Percentiles rank a stretch among this genome's conserved stretches.
Conservation (phyloP, 345 rosid genomes). For the Durio zibethinus region DNA sequence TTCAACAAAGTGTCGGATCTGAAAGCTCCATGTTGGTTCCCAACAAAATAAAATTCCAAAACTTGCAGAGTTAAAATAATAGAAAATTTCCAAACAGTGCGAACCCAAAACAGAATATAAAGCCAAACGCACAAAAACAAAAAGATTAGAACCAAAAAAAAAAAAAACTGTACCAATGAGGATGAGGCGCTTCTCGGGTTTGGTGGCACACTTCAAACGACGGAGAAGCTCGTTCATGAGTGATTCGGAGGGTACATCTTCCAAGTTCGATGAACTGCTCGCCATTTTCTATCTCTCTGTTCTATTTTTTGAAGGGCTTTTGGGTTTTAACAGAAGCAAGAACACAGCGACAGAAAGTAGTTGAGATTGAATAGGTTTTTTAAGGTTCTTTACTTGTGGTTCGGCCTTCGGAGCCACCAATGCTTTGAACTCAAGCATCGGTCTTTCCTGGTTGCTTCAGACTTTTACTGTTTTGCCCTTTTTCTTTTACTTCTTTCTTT, state of each 20-base stretch:
- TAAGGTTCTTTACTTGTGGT: background rate
- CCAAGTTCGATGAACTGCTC: constrained; percentile 48
- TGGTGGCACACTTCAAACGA: constrained; percentile 83
- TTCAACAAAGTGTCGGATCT: constrained; percentile 4
- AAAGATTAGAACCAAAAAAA: background rate
- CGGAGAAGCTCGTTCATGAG: constrained; percentile 94
- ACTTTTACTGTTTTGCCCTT: background rate
- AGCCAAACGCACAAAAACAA: background rate
- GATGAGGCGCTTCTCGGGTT: constrained; percentile 90
- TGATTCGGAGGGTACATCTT: constrained; percentile 73
- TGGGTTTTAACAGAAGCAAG: background rate
- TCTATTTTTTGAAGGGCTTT: background rate
- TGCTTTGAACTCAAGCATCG: background rate
- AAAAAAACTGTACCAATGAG: constrained; percentile 53
- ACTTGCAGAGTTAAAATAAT: background rate
- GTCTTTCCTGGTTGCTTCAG: background rate
- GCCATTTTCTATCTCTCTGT: constrained; percentile 35
- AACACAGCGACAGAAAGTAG: background rate
- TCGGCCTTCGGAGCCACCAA: background rate
- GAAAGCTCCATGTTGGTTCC: background rate
- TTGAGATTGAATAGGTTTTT: background rate
- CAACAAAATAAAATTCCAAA: background rate
- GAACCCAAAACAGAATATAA: background rate
- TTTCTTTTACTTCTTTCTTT: no score
- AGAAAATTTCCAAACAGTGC: background rate